Percentiles rank a stretch among this genome's conserved stretches.
Conservation (phyloP, 2,329 filamentous ascomycete genomes). For the Botrytis cinerea region DNA sequence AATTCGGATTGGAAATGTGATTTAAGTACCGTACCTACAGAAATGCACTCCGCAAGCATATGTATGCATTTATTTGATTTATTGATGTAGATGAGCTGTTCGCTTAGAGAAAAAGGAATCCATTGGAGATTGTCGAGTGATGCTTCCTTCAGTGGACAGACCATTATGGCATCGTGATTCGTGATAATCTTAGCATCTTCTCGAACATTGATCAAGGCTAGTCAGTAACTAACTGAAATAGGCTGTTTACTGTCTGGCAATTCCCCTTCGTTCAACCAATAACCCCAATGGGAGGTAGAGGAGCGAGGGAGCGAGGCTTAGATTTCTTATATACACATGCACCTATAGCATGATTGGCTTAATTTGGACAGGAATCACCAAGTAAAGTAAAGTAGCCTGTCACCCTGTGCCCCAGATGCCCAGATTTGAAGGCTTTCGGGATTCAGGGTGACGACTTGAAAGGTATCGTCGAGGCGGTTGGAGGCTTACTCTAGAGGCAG, state of each 20-base stretch:
- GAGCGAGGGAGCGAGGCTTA: background rate
- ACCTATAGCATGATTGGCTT: slow-evolving; percentile 5
- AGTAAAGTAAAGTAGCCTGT: background rate
- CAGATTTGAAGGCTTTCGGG: background rate
- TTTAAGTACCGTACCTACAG: background rate
- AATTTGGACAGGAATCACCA: background rate
- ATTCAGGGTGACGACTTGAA: background rate
- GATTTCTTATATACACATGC: background rate
- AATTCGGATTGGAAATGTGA: slow-evolving; percentile 21
- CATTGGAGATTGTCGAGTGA: background rate
- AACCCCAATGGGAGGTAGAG: background rate
- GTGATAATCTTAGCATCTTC: background rate
- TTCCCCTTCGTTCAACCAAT: background rate
- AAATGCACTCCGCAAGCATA: slow-evolving; percentile 22
- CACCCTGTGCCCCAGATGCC: background rate
- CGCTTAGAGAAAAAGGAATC: background rate
- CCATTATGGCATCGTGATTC: background rate
- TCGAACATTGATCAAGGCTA: background rate
- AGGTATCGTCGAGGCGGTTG: background rate
- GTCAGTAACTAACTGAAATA: background rate
- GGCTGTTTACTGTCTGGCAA: background rate
- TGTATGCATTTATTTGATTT: slow-evolving; percentile 2
- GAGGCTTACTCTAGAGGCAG: background rate
- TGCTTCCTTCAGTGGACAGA: background rate
- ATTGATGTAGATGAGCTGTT: slow-evolving; percentile 18